Evolutionary conservation across 2,329 filamentous ascomycete genomes (phyloP).

Genomic region (Parastagonospora avenae): DNA sequence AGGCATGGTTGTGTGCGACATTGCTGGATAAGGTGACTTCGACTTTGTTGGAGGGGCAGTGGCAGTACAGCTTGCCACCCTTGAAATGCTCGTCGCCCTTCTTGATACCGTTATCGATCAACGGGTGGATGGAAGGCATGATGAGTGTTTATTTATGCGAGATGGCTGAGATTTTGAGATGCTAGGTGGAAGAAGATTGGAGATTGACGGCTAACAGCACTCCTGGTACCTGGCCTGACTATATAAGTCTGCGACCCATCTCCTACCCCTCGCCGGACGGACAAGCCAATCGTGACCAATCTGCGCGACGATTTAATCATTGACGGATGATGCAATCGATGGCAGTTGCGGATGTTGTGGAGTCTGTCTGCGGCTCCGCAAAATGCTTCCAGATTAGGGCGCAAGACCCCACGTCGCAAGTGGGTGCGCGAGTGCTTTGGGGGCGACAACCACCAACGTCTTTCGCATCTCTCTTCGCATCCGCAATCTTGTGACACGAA

Average conservation of each 20-base stretch:
- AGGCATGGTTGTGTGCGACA: conserved; percentile 71
- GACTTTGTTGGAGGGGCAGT: conserved; percentile 61
- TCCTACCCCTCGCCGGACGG: conserved; percentile 14
- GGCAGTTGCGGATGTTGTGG: conserved; percentile 6
- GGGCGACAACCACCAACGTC: no score
- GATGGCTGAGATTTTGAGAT: not conserved
- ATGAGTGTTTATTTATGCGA: conserved; percentile 16
- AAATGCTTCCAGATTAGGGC: conserved; percentile 16
- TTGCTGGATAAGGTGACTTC: conserved; percentile 63
- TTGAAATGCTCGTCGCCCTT: conserved; percentile 61
- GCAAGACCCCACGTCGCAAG: conserved; percentile 9
- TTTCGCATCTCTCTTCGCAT: no score
- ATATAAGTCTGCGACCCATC: not conserved
- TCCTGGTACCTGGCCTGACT: not conserved
- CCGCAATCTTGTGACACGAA: no score
- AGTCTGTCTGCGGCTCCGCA: conserved; percentile 18
- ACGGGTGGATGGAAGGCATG: conserved; percentile 61
- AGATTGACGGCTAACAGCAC: not conserved
- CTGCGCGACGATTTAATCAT: not conserved
- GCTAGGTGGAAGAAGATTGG: not conserved
- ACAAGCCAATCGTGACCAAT: conserved; percentile 8
- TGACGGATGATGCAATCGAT: conserved; percentile 13
- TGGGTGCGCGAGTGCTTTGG: no score
- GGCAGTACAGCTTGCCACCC: conserved; percentile 67
- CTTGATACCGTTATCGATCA: conserved; percentile 65